phyloP scores from a whole-genome alignment of 345 rosid genomes.

The Dimocarpus longan region DNA sequence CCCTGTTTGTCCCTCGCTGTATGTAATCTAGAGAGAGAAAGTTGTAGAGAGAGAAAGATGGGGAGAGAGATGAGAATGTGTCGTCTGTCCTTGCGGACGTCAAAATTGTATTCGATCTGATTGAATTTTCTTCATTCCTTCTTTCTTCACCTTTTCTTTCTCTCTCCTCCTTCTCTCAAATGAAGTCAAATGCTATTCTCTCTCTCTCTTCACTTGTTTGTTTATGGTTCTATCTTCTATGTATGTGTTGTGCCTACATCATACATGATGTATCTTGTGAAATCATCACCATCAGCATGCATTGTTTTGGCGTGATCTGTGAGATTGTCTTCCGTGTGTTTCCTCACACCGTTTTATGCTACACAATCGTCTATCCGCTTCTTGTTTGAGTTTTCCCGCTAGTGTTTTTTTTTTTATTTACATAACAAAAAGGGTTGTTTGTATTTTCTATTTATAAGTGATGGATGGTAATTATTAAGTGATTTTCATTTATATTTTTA shows the following conservation, averaged over 20 bases:
- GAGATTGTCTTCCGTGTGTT: not conserved
- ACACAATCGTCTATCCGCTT: not conserved
- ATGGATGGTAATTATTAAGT: too few species aligned
- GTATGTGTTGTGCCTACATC: not conserved
- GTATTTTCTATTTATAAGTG: too few species aligned
- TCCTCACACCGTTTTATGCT: not conserved
- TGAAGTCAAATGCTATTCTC: slow-evolving; percentile 51
- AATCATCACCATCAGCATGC: slow-evolving; percentile 2
- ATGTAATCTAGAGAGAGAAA: slow-evolving; percentile 46
- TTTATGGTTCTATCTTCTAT: not conserved
- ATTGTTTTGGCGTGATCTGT: not conserved
- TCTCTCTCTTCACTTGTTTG: slow-evolving; percentile 9
- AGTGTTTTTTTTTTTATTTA: too few species aligned
- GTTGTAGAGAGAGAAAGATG: slow-evolving; percentile 21
- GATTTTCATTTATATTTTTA: too few species aligned
- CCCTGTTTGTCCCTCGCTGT: slow-evolving; percentile 73
- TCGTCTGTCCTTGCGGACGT: slow-evolving; percentile 90
- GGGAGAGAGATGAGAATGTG: slow-evolving; percentile 20
- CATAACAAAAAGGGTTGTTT: too few species aligned
- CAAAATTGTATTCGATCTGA: slow-evolving; percentile 75
- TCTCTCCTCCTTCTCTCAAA: slow-evolving; percentile 26
- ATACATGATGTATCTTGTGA: not conserved
- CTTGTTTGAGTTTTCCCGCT: too few species aligned
- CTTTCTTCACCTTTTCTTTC: slow-evolving; percentile 24
- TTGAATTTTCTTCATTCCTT: slow-evolving; percentile 55